Evolutionary conservation across 352 stramenopile species (phyloP), one percentile per base, ranked within the genome.

Genomic region (Globisporangium cylindrosporum): DNA sequence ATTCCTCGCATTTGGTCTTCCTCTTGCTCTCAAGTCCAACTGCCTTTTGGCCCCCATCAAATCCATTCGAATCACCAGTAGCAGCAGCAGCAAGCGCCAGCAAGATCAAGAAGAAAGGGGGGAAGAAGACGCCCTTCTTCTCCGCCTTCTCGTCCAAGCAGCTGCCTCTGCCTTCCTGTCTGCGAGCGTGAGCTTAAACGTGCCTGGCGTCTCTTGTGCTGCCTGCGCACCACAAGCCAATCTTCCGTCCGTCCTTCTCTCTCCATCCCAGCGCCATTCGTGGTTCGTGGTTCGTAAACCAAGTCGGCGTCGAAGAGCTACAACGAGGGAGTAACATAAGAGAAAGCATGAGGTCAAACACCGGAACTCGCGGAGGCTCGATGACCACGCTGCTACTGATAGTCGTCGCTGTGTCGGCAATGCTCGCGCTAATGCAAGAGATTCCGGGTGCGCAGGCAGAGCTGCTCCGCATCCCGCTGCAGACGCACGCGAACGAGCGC

Each of bases 401-500:
- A 9, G 8, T 18, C 0, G 41, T 49, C 15, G 41, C 15, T 49
- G 41, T 49, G 4, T 9, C 41, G 6, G 18, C 32, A 20, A 20
- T 62, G 54, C 27, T 60, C 7, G 32, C 15, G 29, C 34, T 27
- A n/a, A 25, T 38, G 24, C 41, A 49, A 14, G 12, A 22, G 24
- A 25, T 58, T 10, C 4, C 24, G 15, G 57, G 32, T 2, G 57
- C 12, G 34, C 34, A 62, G 3, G n/a, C 32, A 3, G 57, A 62
- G 57, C n/a, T 62, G n/a, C 24, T 90, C 38, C 76, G 75, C 66
- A 73, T 90, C 18, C 81, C 81, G 59, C 68, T 90, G 34, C 73
- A 63, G 2, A 64, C 69, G 24, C 69, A 70, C 12, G 22, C 68
- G 29, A 59, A 75, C 36, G 22, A 53, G 1, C 78, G 78, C 29